Evolutionary conservation across 106 monocot species (phyloP), one percentile per base, ranked within the genome.

Genomic region (Dactylorhiza incarnata): DNA sequence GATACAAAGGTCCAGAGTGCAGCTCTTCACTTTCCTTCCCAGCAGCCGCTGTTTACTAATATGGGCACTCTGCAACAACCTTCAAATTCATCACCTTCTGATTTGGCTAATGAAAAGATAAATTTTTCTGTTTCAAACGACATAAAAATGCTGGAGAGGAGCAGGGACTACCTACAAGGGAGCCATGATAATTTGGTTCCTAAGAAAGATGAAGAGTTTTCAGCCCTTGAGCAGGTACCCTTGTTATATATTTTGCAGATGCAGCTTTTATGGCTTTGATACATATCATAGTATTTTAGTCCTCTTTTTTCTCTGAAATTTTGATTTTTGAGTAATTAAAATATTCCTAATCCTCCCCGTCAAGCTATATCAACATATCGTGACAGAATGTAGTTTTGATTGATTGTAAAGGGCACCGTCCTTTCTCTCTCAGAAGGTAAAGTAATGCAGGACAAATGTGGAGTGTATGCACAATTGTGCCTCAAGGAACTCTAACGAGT

Each of bases 141-240:
- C 53, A 68, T 56, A 16, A 52, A 67, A 62, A 46, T 66, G n/a
- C 17, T 48, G 45, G 62, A 73, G 74, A 77, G 37, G 15, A 25
- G 22, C 20, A 52, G 51, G 48, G 62, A 87, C 54, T 66, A 80
- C 78, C 44, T 56, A 9, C 77, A 78, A n/a, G 61, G 22, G 7
- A 56, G 73, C 16, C 73, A 81, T 48, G 81, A 72, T 16, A 75
- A 81, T 47, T 74, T 79, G 61, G 29, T 50, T 74, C 73, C 68
- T 5, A 74, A 56, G 50, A 91, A 88, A 73, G 91, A 93, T 83
- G 91, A 97, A 78, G 85, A 89, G 67, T 93, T 97, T 97, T 78
- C 89, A 48, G 79, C 91, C 68, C 74, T 97, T 53, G 97, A 97
- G 84, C 96, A 96, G 96, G 93, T 96, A 72, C 7, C 29, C 17